Base-by-base conservation (phyloP, 768 basidiomycete genomes). In the Boletus insuetus region DNA sequence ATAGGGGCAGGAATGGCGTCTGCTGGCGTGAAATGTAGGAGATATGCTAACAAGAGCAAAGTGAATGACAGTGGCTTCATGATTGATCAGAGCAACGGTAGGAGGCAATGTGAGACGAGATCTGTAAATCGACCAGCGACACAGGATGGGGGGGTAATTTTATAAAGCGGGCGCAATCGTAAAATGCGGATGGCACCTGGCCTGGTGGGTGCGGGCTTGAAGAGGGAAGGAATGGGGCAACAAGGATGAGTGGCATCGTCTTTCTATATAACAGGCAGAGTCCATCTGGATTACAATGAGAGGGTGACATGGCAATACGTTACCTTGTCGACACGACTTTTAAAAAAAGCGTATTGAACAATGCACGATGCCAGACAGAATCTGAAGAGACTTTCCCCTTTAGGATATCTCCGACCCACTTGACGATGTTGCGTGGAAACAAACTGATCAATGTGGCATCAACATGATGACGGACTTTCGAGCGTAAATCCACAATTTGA, bases 11-110 rank as follows among this genome's bases (percentile, higher is more conserved):
- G 71, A 32, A 69, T 51, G 31, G 68, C 61, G 8, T 55, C 35
- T 53, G 65, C 69, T 50, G 74, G 73, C 37, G 78, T 64, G 53
- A 75, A 71, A 47, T 79, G 59, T 44, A 83, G 64, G 55, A 87
- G 59, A 69, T 76, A 79, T 58, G 79, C 77, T 55, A 84, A 74
- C 60, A 89, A 75, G 57, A 79, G 56, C 54, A 87, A 77, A 40
- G 75, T 71, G 61, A 79, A 61, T 43, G 73, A 73, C 65, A 87
- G 73, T 19, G 19, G 17, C 60, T 81, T 80, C 87, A 89, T 89
- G 60, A 63, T 70, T 44, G 17, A 39, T 49, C 19, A 32, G 26
- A 19, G 24, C 5, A 19, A 46, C 24, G 40, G 31, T 32, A 41
- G 47, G n/a, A 46, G 19, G 49, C 3, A 29, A 40, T 10, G 19